Conservation (phyloP, 345 rosid genomes). For the Noccaea caerulescens region DNA sequence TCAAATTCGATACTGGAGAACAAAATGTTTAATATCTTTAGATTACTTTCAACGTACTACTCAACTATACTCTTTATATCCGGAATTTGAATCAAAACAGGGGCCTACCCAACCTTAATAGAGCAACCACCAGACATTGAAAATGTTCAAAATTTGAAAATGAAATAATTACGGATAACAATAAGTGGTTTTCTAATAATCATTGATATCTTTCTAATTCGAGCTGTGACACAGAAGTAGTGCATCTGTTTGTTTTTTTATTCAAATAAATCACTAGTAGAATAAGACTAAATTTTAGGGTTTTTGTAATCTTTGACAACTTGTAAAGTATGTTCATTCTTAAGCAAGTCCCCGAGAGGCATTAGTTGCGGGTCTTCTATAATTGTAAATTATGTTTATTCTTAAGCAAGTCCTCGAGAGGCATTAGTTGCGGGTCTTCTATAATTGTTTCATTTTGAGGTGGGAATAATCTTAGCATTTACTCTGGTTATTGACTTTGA, state of each 20-base stretch:
- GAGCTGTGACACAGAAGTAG: neutral
- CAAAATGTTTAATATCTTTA: neutral
- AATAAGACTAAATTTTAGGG: neutral
- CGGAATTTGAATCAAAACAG: conserved; percentile 3
- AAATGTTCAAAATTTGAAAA: conserved; percentile 5
- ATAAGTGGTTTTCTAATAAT: neutral
- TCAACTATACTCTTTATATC: conserved; percentile 1
- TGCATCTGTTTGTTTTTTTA: neutral
- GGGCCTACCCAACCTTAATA: conserved; percentile 23
- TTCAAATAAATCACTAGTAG: neutral
- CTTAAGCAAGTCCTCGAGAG: no score
- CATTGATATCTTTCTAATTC: neutral
- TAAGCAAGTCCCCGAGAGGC: no score
- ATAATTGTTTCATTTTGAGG: neutral
- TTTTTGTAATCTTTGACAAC: neutral
- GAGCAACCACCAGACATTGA: conserved; percentile 17
- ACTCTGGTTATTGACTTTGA: neutral
- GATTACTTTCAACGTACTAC: neutral
- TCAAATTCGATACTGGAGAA: no score
- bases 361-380: no score
- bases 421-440: neutral
- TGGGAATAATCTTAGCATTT: neutral
- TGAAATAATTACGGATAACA: neutral
- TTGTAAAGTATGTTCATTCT: no score
- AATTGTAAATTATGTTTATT: no score